Evolutionary conservation across 805 yeast species (phyloP), one percentile per base, ranked within the genome.

Genomic region (Saccharomyces kudriavzevii): DNA sequence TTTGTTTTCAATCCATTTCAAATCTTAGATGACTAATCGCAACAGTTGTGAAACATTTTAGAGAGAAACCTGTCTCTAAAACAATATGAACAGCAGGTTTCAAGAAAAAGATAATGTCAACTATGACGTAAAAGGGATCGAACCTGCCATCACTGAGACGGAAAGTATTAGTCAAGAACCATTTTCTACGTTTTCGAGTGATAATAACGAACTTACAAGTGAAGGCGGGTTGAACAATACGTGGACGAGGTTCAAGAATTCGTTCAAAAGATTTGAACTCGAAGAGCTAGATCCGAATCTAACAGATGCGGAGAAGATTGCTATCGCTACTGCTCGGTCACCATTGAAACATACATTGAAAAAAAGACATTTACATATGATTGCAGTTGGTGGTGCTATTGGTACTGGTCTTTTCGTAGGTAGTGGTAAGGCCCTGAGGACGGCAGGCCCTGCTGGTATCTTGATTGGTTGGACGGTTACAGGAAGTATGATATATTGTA

Each of bases 331-430:
- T 2, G 82, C 85, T 27, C 73, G 74, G 54, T 72, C 87, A 3
- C 90, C 87, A 2, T 72, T 85, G 56, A 72, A 78, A 48, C 76
- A 80, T 58, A 72, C 77, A 13, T 68, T 82, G 63, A 81, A 80
- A 60, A 68, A 72, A 46, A 77, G 86, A 71, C 80, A 69, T 69
- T 74, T 72, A 71, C 85, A 81, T 66, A 79, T 83, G 83, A 80
- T 83, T 56, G 84, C 89, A 40, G 76, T 84, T 52, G 89, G 87
- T 56, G 87, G 88, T 60, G 77, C 84, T 56, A 82, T 84, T 58
- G 89, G 90, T 67, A 82, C 88, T 29, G 95, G 92, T 66, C 72
- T 87, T 52, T 81, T 87, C 59, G 85, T 87, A 49, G 88, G 89
- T 63, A 77, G 87, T 27, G 89, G 89, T 57, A 71, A 72, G 9